Evolutionary conservation across 345 rosid species (phyloP).

Genomic region (Cochlearia excelsa): DNA sequence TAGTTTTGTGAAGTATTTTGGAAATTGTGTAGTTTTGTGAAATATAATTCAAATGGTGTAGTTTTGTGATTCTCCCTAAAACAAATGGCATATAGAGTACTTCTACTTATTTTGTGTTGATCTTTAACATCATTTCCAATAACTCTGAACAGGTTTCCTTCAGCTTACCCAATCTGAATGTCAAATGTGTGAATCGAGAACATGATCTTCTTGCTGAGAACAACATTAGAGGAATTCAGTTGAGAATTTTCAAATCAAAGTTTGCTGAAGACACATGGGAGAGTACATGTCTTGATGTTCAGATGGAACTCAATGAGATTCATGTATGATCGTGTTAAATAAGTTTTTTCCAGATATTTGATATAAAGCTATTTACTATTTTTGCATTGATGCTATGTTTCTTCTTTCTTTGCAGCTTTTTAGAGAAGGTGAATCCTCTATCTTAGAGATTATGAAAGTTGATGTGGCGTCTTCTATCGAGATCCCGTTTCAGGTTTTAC

Average conservation of each 20-base stretch:
- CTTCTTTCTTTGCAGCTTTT: slow-evolving; percentile 62
- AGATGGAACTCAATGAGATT: slow-evolving; percentile 88
- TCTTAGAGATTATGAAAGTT: slow-evolving; percentile 89
- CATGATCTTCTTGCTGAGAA: slow-evolving; percentile 64
- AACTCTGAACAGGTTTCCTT: slow-evolving; percentile 58
- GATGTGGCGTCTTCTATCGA: slow-evolving; percentile 70
- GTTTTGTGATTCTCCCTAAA: too few species aligned
- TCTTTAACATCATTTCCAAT: neutral
- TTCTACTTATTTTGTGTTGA: neutral
- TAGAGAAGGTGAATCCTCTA: slow-evolving; percentile 69
- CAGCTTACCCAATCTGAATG: slow-evolving; percentile 72
- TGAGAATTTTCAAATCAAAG: slow-evolving; percentile 64
- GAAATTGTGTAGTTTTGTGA: too few species aligned
- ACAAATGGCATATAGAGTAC: too few species aligned
- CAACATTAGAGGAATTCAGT: slow-evolving; percentile 78
- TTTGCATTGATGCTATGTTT: slow-evolving; percentile 1
- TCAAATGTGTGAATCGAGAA: slow-evolving; percentile 70
- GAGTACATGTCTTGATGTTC: slow-evolving; percentile 85
- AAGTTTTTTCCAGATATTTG: slow-evolving; percentile 29
- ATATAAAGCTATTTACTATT: slow-evolving; percentile 21
- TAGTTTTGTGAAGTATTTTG: too few species aligned
- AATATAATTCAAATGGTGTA: too few species aligned
- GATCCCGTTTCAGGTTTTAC: slow-evolving; percentile 67
- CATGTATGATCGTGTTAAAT: slow-evolving; percentile 52
- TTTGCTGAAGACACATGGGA: slow-evolving; percentile 84